Evolutionary conservation across 1,284 basidiomycete genomes (phyloP).

Genomic region (Rhodofomes roseus): DNA sequence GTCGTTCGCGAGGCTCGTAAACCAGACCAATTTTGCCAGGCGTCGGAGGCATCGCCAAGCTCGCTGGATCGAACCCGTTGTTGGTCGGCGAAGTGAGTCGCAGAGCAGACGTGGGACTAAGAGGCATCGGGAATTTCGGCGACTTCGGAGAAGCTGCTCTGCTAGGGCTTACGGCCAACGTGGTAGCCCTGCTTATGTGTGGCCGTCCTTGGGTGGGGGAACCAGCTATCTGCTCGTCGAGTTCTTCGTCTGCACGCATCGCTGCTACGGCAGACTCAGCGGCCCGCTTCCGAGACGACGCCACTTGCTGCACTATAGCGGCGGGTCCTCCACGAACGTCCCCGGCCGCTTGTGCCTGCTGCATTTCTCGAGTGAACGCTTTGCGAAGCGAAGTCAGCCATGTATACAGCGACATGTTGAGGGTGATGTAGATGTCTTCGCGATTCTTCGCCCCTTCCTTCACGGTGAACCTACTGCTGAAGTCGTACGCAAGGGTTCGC

Average conservation of each 20-base stretch:
- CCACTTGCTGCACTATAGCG: conserved; percentile 9
- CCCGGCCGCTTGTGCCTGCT: conserved; percentile 58
- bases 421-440: conserved; percentile 77
- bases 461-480: conserved; percentile 65
- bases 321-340: conserved; percentile 38
- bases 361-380: conserved; percentile 70
- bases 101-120: conserved; percentile 3
- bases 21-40: conserved; percentile 28
- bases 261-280: conserved; percentile 9
- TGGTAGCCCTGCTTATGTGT: not conserved
- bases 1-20: conserved; percentile 51
- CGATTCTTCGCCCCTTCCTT: conserved; percentile 47
- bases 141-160: not conserved
- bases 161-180: not conserved
- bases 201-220: not conserved
- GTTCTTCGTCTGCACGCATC: conserved; percentile 1
- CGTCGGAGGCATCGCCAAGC: not conserved
- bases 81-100: conserved; percentile 6
- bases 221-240: not conserved
- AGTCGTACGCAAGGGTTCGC: conserved; percentile 59
- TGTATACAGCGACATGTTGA: conserved; percentile 76
- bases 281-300: conserved; percentile 21
- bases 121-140: not conserved
- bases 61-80: conserved; percentile 4
- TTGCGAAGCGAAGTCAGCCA: conserved; percentile 77